These are phyloP conservation scores for Lactarius sp. DNA, from an alignment of 768 basidiomycete species.

Conservation along the genomic window DNA sequence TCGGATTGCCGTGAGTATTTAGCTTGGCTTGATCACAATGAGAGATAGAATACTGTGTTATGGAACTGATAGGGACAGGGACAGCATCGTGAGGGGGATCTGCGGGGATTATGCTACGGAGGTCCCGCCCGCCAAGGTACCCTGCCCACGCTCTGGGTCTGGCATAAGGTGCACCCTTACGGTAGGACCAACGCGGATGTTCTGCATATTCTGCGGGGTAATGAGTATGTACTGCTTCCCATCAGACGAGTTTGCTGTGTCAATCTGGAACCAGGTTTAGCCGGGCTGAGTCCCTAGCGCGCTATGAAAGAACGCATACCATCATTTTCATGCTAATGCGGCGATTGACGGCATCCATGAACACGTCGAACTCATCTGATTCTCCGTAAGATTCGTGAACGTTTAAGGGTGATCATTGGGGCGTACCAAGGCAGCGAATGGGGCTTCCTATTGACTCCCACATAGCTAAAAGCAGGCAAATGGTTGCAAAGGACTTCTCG, in stretches of 20 bases:
- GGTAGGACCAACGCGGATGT: conserved; percentile 57
- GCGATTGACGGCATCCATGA: conserved; percentile 93
- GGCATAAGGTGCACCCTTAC: conserved; percentile 75
- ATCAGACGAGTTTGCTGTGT: conserved; percentile 81
- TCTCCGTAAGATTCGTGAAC: conserved; percentile 5
- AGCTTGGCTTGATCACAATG: background rate
- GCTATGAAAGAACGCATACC: conserved; percentile 40
- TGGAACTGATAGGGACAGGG: background rate
- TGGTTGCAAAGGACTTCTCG: conserved; percentile 96
- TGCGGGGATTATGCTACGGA: conserved; percentile 11
- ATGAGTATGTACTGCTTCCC: conserved; percentile 93
- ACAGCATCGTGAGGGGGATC: background rate
- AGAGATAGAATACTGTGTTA: background rate
- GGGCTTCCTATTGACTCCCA: conserved; percentile 97
- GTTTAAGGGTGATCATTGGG: background rate
- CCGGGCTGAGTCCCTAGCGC: background rate
- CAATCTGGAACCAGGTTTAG: conserved; percentile 50
- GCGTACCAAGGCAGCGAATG: conserved; percentile 79
- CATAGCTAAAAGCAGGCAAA: conserved; percentile 86
- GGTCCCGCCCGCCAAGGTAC: conserved; percentile 36
- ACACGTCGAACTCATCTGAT: conserved; percentile 94
- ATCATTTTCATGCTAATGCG: conserved; percentile 95
- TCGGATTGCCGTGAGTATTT: conserved; percentile 2
- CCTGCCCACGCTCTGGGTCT: conserved; percentile 71
- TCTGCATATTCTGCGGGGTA: conserved; percentile 91